These are phyloP conservation scores for Didymella sp. DNA, from an alignment of 2,329 filamentous ascomycete species.

Conservation along the genomic window DNA sequence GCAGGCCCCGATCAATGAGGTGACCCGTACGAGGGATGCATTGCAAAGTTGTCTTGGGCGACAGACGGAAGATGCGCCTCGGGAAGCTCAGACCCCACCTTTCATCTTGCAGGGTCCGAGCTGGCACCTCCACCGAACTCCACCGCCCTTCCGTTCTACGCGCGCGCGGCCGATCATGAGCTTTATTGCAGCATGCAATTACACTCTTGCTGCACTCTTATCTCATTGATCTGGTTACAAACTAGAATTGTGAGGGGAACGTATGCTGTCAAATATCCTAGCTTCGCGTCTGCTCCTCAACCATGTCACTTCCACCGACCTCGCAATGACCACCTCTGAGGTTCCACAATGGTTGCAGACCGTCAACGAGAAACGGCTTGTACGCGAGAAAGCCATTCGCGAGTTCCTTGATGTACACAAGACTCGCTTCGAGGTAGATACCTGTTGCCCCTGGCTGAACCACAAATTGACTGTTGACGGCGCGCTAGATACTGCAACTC, in stretches of 20 bases:
- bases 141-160: constrained; percentile 1
- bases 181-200: neutral
- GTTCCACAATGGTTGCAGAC: constrained; percentile 39
- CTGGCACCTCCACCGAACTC: constrained; percentile 1
- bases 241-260: too few species aligned
- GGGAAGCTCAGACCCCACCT: constrained; percentile 35
- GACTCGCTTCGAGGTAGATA: constrained; percentile 18
- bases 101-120: constrained; percentile 20
- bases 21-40: constrained; percentile 33
- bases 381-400: constrained; percentile 37
- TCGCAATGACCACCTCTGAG: constrained; percentile 25
- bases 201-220: constrained; percentile 1
- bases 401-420: constrained; percentile 23
- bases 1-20: constrained; percentile 29
- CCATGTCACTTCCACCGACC: constrained; percentile 1
- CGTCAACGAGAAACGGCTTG: constrained; percentile 32
- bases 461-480: constrained; percentile 15
- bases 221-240: too few species aligned
- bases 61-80: constrained; percentile 23
- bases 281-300: neutral
- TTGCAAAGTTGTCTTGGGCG: constrained; percentile 23
- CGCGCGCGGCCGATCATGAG: constrained; percentile 4
- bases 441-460: neutral
- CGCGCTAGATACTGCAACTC: constrained; percentile 22
- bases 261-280: too few species aligned